Conservation (phyloP, 78 protist species). For the Dictyostelium brefeldianum region DNA sequence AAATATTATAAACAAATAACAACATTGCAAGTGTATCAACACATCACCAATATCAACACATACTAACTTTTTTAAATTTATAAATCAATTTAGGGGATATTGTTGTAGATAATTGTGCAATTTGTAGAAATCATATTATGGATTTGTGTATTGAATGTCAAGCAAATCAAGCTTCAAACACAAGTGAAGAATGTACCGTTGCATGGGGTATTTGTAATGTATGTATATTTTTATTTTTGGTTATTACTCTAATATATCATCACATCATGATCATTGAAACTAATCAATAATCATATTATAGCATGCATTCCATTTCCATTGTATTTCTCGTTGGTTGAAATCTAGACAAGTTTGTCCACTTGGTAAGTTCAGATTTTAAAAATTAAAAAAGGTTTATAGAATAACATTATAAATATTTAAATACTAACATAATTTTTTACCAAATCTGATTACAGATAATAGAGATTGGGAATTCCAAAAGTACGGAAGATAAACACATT, state of each 20-base stretch:
- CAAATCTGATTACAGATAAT: neutral
- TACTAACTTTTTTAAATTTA: neutral
- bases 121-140: constrained; percentile 99
- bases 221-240: constrained; percentile 1
- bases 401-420: too few species aligned
- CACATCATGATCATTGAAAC: neutral
- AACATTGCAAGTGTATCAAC: too few species aligned
- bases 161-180: constrained; percentile 96
- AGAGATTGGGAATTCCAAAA: constrained; percentile 82
- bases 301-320: constrained; percentile 99
- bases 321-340: constrained; percentile 98
- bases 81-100: constrained; percentile 83
- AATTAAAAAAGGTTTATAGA: too few species aligned
- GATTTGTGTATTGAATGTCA: constrained; percentile 98
- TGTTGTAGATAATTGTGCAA: constrained; percentile 98
- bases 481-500: constrained; percentile 49
- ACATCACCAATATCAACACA: neutral
- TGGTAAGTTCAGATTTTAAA: too few species aligned
- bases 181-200: constrained; percentile 97
- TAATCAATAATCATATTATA: constrained; percentile 13
- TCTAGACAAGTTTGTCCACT: constrained; percentile 97
- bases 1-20: too few species aligned
- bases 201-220: constrained; percentile 99
- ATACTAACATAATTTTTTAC: neutral
- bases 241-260: neutral